Evolutionary conservation across 768 basidiomycete genomes (phyloP).

Genomic region (Myochromella boudieri): DNA sequence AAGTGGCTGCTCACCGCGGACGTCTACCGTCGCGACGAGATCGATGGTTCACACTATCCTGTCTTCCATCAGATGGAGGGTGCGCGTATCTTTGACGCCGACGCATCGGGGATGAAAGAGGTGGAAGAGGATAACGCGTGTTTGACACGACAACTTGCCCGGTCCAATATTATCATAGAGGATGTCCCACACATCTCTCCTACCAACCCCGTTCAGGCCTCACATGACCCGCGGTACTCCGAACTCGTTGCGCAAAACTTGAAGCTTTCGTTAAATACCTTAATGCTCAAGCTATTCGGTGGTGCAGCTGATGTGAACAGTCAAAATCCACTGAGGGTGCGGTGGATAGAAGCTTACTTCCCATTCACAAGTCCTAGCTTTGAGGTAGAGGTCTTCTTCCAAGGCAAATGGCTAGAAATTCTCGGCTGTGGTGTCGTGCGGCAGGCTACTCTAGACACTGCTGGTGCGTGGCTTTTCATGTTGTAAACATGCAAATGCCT

Average conservation of each 20-base stretch:
- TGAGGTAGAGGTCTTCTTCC: constrained; percentile 96
- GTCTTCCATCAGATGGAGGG: constrained; percentile 99
- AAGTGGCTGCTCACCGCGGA: constrained; percentile 94
- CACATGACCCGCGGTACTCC: constrained; percentile 74
- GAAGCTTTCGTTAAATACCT: constrained; percentile 84
- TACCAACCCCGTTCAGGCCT: constrained; percentile 78
- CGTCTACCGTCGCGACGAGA: constrained; percentile 97
- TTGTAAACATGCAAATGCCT: constrained; percentile 21
- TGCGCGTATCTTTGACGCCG: constrained; percentile 72
- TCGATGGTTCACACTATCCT: constrained; percentile 94
- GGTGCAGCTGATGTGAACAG: constrained; percentile 45
- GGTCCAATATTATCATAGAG: constrained; percentile 81
- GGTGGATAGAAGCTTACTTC: constrained; percentile 98
- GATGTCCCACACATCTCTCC: constrained; percentile 75
- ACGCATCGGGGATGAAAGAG: constrained; percentile 55
- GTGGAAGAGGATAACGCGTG: constrained; percentile 71
- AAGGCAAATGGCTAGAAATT: constrained; percentile 96
- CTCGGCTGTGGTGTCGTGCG: constrained; percentile 90
- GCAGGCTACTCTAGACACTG: constrained; percentile 84
- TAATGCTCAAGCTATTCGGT: constrained; percentile 84
- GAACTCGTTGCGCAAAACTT: constrained; percentile 79
- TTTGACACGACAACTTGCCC: constrained; percentile 57
- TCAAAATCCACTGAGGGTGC: constrained; percentile 76
- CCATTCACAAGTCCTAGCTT: constrained; percentile 98
- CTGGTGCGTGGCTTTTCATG: constrained; percentile 57